Base-by-base conservation (phyloP, 108 stramenopile genomes). In the Nitzschia sp. region DNA sequence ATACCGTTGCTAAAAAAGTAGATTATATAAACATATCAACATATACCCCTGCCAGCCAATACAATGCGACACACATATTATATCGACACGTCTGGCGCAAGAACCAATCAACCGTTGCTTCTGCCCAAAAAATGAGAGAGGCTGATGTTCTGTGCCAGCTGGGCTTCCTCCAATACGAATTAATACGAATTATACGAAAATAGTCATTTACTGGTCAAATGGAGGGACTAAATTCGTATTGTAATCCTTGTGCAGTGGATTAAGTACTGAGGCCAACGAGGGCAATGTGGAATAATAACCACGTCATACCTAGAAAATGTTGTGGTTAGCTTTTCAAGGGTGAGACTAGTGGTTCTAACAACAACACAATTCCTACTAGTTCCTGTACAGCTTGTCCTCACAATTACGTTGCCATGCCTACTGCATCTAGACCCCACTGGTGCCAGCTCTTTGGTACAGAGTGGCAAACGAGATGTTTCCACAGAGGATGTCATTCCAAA, bases 401-500 rank as follows among this genome's bases (percentile, higher is more conserved):
- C 37, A 83, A 83, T 24, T 88, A 81, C 69, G 51, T 65, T 52
- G 80, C 84, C 9, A 41, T 15, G 15, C 78, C 80, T 10, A 72
- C 57, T 21, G 15, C n/a, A 20, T 41, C 46, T 11, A 52, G 56
- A 41, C 80, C 83, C 8, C 65, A 55, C 17, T 60, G 80, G 42
- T 86, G 84, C 54, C 51, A 71, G 3, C 59, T 68, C 51, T 26
- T 12, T 7, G 63, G 59, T 17, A 25, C 40, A 43, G 57, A 69
- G 17, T 66, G 63, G 22, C 80, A 24, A 29, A 52, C 15, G 80
- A 63, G 14, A 34, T 79, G 65, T 86, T 9, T 82, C 83, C 0
- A 81, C 86, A 3, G 57, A 85, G 42, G 89, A 90, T 60, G 72
- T 90, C 46, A 61, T 90, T 15, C 89, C 86, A 29, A 83, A n/a